Evolutionary conservation across 805 yeast species (phyloP), one percentile per base, ranked within the genome.

Genomic region (Metschnikowia borealis): DNA sequence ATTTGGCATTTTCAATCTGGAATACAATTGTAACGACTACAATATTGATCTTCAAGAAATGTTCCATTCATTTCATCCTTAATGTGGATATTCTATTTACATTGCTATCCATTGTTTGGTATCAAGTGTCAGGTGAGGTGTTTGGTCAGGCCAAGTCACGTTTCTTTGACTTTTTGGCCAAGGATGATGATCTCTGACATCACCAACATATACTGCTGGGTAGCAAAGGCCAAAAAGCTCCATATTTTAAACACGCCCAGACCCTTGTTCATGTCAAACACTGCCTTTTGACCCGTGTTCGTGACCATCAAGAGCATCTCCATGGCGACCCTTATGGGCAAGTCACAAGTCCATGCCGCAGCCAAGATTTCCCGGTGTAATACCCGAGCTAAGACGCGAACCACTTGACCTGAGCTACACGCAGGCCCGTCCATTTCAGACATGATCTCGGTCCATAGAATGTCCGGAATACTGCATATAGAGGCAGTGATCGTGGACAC

Each of bases 231-330:
- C 38, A 42, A 32, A 20, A 42, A 20, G 32, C 45, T 42, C 45
- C 45, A 32, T 15, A n/a, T 5, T 17, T 23, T 20, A 13, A 42
- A 42, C 6, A 42, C 45, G 5, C 5, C 38, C 31, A 14, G 38
- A 5, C 34, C 45, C 26, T 33, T 42, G 38, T 42, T 20, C 45
- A 42, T 20, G n/a, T 42, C 45, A n/a, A 20, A 42, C 14, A 42
- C 45, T 5, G 45, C 45, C 37, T 42, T 42, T 34, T 42, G 45
- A 11, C 45, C 45, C 45, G n/a, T 33, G 38, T 31, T 42, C 31
- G 45, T 42, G n/a, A 42, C 18, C 26, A 5, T 14, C 20, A 20
- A 32, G 13, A 42, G 14, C 33, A 42, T 42, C 29, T 42, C 45
- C 37, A 42, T 37, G 5, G 6, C 38, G 18, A 34, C 45, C 21